Conservation (phyloP, 495 filamentous ascomycete species). For the Lophiotrema nucula region DNA sequence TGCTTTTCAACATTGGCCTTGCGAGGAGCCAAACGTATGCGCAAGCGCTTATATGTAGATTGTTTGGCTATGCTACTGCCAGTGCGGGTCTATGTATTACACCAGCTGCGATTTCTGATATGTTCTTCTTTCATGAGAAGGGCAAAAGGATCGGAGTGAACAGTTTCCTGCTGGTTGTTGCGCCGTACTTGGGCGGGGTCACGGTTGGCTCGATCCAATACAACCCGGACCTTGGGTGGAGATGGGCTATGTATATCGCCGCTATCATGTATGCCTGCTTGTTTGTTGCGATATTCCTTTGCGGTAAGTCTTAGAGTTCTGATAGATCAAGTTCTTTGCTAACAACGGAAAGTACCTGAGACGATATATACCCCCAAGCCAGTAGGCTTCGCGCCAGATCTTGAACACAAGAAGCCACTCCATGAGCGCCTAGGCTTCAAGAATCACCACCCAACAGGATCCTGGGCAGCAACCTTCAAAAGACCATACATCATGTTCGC, state of each 20-base stretch:
- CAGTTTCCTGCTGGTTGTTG: constrained; percentile 3
- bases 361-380: background rate
- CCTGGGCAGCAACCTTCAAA: constrained; percentile 1
- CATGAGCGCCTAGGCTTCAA: constrained; percentile 1
- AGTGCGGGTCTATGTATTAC: constrained; percentile 8
- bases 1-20: constrained; percentile 7
- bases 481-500: constrained; percentile 10
- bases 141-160: constrained; percentile 7
- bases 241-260: constrained; percentile 14
- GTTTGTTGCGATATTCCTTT: constrained; percentile 1
- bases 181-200: constrained; percentile 5
- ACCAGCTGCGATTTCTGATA: constrained; percentile 3
- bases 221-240: background rate
- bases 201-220: constrained; percentile 1
- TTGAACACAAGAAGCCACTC: background rate
- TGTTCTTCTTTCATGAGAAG: constrained; percentile 12
- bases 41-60: background rate
- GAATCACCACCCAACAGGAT: background rate
- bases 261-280: constrained; percentile 2
- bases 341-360: background rate
- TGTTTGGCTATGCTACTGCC: background rate
- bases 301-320: background rate
- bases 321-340: background rate
- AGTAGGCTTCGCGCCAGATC: background rate
- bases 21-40: constrained; percentile 3